Base-by-base conservation (phyloP, 139 green algal genomes). In the Chlamydomonas incerta region DNA sequence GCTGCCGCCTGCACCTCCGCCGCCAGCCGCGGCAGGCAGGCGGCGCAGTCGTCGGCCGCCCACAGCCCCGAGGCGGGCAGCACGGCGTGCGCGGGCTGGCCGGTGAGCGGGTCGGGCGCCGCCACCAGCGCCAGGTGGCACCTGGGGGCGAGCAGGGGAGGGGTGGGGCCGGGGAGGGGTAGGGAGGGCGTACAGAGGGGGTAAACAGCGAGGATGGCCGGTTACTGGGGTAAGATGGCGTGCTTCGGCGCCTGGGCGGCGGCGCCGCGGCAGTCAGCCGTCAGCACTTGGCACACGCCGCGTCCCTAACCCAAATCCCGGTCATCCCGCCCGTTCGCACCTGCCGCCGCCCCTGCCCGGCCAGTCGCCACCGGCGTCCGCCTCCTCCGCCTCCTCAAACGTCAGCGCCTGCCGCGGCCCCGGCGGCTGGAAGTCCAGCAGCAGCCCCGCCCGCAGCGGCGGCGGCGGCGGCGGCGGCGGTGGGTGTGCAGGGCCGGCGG, bases 51-150 rank as follows among this genome's bases (percentile, higher is more conserved):
- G 52, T n/a, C 66, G 55, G 17, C 35, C 18, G 80, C 80, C 80
- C 80, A 86, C 34, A 86, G 66, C 6, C 3, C 9, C 24, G 47
- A 47, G 35, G 68, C 33, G 33, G 67, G 80, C 34, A 86, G 55
- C 28, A 24, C 62, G 52, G 79, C 55, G 28, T 18, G 68, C 2
- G 47, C 18, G 0, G 80, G 80, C 80, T 77, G 67, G n/a, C 80
- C 52, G 18, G 68, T 77, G 8, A 86, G 68, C 29, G 68, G 80
- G 28, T 86, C 68, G 26, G 31, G 9, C 34, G 24, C 34, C 15
- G 80, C 80, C 18, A 86, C 68, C 68, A 86, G 47, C 15, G 80
- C 80, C 26, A 41, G 37, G 47, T 60, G 72, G 55, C 35, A 62
- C 68, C 68, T 86, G 69, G 23, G 28, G 37, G n/a, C n/a, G n/a